Conservation (phyloP, 257 asterid species). For the Jacaranda copaia region DNA sequence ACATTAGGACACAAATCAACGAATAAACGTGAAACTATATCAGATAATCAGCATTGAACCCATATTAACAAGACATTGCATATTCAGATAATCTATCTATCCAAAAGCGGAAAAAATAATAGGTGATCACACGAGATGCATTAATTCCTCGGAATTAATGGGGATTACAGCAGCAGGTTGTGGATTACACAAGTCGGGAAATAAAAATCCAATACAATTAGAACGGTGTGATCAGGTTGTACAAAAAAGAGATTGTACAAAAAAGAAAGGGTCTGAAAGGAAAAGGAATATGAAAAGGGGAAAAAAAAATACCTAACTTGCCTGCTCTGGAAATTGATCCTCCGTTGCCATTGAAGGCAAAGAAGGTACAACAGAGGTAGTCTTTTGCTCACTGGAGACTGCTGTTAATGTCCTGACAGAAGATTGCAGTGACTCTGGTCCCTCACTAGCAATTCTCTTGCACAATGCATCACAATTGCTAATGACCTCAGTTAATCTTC, state of each 20-base stretch:
- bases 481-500: constrained; percentile 89
- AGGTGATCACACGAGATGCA: background rate
- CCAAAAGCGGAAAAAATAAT: background rate
- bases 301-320: constrained; percentile 29
- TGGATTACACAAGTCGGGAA: background rate
- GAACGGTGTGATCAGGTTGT: background rate
- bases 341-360: constrained; percentile 23
- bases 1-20: background rate
- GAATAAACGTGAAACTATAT: background rate
- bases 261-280: background rate
- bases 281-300: background rate
- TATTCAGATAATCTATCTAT: background rate
- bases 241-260: constrained; percentile 22
- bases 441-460: constrained; percentile 77
- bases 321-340: constrained; percentile 34
- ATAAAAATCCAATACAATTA: background rate
- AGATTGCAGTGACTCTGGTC: constrained; percentile 82
- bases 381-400: constrained; percentile 44
- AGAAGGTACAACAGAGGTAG: constrained; percentile 23
- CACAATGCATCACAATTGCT: constrained; percentile 94
- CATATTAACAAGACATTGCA: background rate
- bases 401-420: constrained; percentile 67
- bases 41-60: background rate
- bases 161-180: too few relatives aligned
- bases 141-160: background rate